Evolutionary conservation across 2,329 filamentous ascomycete species (phyloP).

Genomic region (Phyllosticta paracitricarpa): DNA sequence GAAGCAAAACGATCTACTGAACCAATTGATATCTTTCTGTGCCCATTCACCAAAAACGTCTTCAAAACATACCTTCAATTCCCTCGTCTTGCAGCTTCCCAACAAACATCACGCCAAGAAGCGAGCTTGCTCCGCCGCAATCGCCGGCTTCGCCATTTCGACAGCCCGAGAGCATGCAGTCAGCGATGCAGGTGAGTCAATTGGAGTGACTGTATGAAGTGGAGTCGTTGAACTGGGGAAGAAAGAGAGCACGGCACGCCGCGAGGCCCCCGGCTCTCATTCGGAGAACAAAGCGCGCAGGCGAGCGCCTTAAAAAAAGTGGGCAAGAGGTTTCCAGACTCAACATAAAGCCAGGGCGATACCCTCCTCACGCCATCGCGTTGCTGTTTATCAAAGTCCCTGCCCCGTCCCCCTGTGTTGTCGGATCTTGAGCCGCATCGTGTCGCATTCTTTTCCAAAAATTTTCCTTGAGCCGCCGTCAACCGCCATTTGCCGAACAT

Average conservation of each 20-base stretch:
- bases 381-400: background rate
- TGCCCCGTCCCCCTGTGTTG: background rate
- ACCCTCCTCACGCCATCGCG: background rate
- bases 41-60: too few relatives aligned
- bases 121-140: background rate
- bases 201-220: background rate
- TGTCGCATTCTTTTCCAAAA: background rate
- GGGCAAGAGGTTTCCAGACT: background rate
- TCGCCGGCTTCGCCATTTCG: background rate
- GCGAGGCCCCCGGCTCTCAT: background rate
- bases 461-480: background rate
- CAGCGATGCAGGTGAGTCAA: background rate
- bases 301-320: background rate
- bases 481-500: slow-evolving; percentile 7
- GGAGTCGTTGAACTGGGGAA: background rate
- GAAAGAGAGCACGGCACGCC: background rate
- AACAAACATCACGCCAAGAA: background rate
- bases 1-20: too few relatives aligned
- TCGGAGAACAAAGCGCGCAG: background rate
- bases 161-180: background rate
- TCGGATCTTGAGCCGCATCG: slow-evolving; percentile 1
- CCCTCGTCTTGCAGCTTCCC: background rate
- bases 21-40: too few relatives aligned
- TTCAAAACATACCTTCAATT: background rate
- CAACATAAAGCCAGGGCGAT: slow-evolving; percentile 4